Evolutionary conservation across 2,329 filamentous ascomycete genomes (phyloP).

Genomic region (Zalaria sp.): DNA sequence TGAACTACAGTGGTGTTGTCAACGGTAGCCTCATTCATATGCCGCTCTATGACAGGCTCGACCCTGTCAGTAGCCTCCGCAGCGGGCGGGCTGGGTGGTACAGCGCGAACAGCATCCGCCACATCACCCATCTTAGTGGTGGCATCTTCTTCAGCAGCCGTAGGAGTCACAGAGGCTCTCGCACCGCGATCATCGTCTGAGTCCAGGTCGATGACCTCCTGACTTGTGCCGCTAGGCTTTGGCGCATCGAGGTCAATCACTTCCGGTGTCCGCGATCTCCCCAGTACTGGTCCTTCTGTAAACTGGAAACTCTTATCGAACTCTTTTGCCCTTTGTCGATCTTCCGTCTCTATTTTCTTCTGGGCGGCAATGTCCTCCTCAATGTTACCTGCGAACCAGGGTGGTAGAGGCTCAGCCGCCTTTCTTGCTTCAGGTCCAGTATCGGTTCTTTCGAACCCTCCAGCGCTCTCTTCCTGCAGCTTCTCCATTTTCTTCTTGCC

Average conservation of each 20-base stretch:
- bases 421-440: conserved; percentile 21
- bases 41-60: conserved; percentile 1
- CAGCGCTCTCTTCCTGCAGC: conserved; percentile 40
- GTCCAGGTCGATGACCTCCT: conserved; percentile 29
- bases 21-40: conserved; percentile 1
- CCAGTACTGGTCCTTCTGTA: conserved; percentile 38
- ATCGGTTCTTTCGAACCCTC: conserved; percentile 49
- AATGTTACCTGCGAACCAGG: conserved; percentile 53
- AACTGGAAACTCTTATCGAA: conserved; percentile 41
- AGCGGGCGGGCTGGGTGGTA: conserved; percentile 20
- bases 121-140: conserved; percentile 27
- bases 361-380: conserved; percentile 43
- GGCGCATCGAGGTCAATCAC: conserved; percentile 29
- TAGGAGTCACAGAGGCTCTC: conserved; percentile 8
- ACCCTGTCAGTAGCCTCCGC: conserved; percentile 6
- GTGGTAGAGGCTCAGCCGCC: conserved; percentile 51
- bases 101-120: conserved; percentile 26
- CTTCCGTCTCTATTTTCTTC: conserved; percentile 21
- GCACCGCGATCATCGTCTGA: conserved; percentile 11
- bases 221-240: conserved; percentile 26
- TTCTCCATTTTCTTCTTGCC: conserved; percentile 39
- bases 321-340: conserved; percentile 44
- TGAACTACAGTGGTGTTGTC: neutral
- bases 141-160: conserved; percentile 12
- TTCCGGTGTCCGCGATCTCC: conserved; percentile 38